A percentile compares a stretch with the other conserved stretches of the same genome.
phyloP scores from a whole-genome alignment of 176 grass and related monocot species.

The Otatea glauca region DNA sequence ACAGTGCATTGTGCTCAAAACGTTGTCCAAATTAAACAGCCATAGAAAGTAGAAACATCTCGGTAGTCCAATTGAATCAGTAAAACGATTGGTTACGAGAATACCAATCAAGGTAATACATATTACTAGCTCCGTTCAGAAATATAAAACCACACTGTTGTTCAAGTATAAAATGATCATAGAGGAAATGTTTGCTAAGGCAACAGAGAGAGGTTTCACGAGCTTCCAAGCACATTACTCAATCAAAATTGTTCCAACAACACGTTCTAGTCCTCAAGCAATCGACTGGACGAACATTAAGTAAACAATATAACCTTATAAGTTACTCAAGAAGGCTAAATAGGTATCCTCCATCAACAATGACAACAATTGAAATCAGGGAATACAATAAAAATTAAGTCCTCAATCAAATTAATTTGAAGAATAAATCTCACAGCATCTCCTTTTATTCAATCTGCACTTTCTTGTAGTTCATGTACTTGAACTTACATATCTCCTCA shows the following conservation, averaged over 20 bases:
- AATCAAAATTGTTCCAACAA: slow-evolving; percentile 27
- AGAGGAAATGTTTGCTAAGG: background rate
- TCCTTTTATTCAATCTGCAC: slow-evolving; percentile 76
- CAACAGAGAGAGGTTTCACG: background rate
- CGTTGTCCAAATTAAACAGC: slow-evolving; percentile 4
- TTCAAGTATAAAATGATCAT: slow-evolving; percentile 1
- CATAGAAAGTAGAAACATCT: slow-evolving; percentile 1
- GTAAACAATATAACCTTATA: slow-evolving; percentile 17
- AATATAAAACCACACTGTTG: background rate
- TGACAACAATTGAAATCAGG: slow-evolving; percentile 15
- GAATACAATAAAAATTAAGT: slow-evolving; percentile 10
- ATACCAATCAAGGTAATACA: background rate
- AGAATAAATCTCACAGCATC: slow-evolving; percentile 27
- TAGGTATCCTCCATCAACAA: slow-evolving; percentile 23
- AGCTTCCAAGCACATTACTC: slow-evolving; percentile 14
- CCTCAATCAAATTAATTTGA: slow-evolving; percentile 31
- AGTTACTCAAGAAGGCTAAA: slow-evolving; percentile 20
- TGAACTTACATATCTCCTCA: slow-evolving; percentile 97
- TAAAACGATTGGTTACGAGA: background rate
- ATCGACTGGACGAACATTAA: background rate
- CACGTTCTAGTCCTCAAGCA: slow-evolving; percentile 27
- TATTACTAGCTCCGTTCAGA: background rate
- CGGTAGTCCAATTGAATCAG: background rate
- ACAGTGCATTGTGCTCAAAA: background rate
- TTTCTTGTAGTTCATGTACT: slow-evolving; percentile 67